phyloP scores from a whole-genome alignment of 345 rosid genomes.

The Trapa bicornis region DNA sequence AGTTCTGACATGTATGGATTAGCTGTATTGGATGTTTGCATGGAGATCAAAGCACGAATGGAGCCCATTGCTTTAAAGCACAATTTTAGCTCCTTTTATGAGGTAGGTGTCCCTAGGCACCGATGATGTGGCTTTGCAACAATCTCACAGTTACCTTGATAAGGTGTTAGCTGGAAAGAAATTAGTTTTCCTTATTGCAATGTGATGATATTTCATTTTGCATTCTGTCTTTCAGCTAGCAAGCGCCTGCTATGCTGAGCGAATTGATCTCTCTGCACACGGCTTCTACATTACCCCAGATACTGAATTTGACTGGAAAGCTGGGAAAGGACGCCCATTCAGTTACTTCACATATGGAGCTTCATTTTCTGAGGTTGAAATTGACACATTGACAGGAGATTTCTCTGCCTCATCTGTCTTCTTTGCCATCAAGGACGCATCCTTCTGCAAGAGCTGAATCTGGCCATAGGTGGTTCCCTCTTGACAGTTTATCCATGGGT shows the following conservation, averaged over 20 bases:
- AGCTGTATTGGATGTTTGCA: constrained; percentile 90
- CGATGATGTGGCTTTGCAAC: background rate
- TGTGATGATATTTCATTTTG: background rate
- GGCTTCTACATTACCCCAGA: constrained; percentile 81
- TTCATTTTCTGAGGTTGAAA: constrained; percentile 84
- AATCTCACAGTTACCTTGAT: background rate
- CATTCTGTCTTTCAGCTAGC: constrained; percentile 33
- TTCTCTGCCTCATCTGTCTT: constrained; percentile 70
- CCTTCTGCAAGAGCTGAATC: constrained; percentile 64
- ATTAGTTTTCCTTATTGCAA: background rate
- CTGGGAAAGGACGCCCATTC: constrained; percentile 70
- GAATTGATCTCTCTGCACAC: constrained; percentile 89
- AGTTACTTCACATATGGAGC: constrained; percentile 82
- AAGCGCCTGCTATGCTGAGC: constrained; percentile 48
- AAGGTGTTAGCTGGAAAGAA: background rate
- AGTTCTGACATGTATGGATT: constrained; percentile 98
- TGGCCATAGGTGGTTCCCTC: constrained; percentile 76
- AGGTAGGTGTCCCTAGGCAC: constrained; percentile 23
- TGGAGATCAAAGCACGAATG: constrained; percentile 85
- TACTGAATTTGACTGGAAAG: constrained; percentile 66
- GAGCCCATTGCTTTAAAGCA: constrained; percentile 73
- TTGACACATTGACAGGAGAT: constrained; percentile 86
- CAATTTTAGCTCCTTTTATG: constrained; percentile 64
- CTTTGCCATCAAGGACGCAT: constrained; percentile 82
- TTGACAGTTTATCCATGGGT: constrained; percentile 55